Evolutionary conservation across 139 green algal genomes (phyloP).

Genomic region (Chlorella ohadii): DNA sequence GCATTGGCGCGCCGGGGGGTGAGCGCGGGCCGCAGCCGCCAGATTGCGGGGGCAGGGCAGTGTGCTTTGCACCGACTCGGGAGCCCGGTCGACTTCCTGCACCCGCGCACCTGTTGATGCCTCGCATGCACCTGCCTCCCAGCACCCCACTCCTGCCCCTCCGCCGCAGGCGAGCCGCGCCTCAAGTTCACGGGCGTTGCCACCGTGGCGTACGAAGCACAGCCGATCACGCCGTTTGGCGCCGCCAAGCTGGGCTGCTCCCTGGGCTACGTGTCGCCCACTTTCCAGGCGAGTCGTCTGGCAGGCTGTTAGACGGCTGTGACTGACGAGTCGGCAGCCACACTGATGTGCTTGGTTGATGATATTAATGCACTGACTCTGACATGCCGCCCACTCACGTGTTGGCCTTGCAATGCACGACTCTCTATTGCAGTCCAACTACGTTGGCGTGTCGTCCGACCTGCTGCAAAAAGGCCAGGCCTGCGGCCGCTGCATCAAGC

Average conservation of each 20-base stretch:
- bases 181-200: constrained; percentile 28
- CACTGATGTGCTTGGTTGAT: no score
- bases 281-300: not conserved
- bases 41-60: no score
- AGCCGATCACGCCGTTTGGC: constrained; percentile 9
- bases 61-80: no score
- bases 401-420: no score
- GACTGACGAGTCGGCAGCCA: no score
- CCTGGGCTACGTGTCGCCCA: constrained; percentile 34
- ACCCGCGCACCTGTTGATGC: no score
- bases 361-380: no score
- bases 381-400: no score
- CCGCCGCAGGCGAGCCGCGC: constrained; percentile 8
- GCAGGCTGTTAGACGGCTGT: no score
- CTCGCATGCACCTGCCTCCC: not conserved
- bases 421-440: constrained; percentile 18
- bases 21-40: not conserved
- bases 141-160: not conserved
- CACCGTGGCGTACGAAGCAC: constrained; percentile 28
- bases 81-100: not conserved
- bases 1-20: constrained; percentile 11
- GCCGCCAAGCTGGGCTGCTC: constrained; percentile 32
- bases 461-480: constrained; percentile 26
- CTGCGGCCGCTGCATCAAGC: constrained; percentile 33
- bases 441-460: constrained; percentile 26